Base-by-base conservation (phyloP, 2,329 filamentous ascomycete species). In the Didymella lethalis region DNA sequence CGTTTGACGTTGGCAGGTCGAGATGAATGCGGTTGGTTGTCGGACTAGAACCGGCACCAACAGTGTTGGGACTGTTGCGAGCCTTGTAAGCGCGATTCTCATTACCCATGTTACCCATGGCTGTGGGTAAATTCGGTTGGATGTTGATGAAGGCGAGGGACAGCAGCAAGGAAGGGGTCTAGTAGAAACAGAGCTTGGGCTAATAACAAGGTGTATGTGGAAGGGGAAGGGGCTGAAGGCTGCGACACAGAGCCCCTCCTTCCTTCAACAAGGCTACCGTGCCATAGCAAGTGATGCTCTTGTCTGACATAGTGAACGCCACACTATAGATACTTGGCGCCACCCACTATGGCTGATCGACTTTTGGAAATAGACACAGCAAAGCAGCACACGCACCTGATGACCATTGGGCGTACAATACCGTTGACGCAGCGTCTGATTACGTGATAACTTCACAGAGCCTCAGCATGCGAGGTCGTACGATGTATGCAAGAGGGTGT, bases 1-100 rank as follows among this genome's bases (percentile, higher is more conserved):
- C 41, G 11, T 68, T 68, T 20, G 72, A 73, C n/a, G 57, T 60
- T 5, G 69, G 73, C 2, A 77, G 61, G 54, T 78, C 76, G 61
- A 65, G 68, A 29, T 74, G 68, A 41, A 78, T 70, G 26, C 76
- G 75, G 34, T 49, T 59, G 20, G 46, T 7, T 23, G 46, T 50
- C 40, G 46, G 41, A 25, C 45, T 45, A n/a, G 50, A 41, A 46
- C 56, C 56, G 11, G 56, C 50, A 31, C 46, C 50, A 36, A 59
- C 56, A 23, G 56, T 59, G 16, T 65, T 73, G 47, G 73, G 64
- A 20, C 49, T 64, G 28, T 63, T 59, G 12, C 46, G 55, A 16
- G 67, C 57, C 28, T 60, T 70, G 70, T 74, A 66, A 70, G 69
- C 66, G 41, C 67, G 68, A 18, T 60, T 73, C 61, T 68, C 56